Evolutionary conservation across 306 rosid species (phyloP).

Genomic region (Acacia melanoxylon): DNA sequence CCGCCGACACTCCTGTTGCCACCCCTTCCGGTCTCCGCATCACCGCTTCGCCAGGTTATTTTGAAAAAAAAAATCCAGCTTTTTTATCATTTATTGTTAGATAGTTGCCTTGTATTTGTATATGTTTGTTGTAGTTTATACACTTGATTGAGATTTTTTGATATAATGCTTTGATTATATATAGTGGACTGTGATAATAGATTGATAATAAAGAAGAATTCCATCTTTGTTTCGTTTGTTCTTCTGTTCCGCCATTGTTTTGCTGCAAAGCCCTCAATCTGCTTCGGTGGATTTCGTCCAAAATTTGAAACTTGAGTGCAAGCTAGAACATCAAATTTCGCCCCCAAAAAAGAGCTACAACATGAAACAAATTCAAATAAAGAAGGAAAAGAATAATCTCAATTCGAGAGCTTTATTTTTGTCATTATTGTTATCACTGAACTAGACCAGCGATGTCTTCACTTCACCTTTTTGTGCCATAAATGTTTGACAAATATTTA

Average conservation of each 20-base stretch:
- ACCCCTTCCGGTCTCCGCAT: no score
- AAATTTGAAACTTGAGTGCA: slow-evolving; percentile 35
- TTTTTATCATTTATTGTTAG: no score
- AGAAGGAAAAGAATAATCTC: neutral
- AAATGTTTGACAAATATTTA: neutral
- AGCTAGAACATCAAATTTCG: neutral
- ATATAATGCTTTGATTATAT: no score
- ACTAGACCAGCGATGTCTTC: no score
- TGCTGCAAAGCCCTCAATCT: slow-evolving; percentile 27
- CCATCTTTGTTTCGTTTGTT: slow-evolving; percentile 69
- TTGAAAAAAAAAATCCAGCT: no score
- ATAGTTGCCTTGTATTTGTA: no score
- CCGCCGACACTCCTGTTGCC: no score
- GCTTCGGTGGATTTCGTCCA: slow-evolving; percentile 28
- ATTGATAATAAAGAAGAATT: no score
- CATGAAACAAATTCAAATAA: neutral
- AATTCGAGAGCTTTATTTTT: slow-evolving; percentile 17
- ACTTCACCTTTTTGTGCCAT: neutral
- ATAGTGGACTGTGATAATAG: no score
- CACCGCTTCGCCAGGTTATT: no score
- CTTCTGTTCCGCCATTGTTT: slow-evolving; percentile 72
- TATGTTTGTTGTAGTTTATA: no score
- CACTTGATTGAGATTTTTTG: no score
- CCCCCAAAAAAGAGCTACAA: neutral
- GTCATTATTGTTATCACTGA: slow-evolving; percentile 8